A percentile compares a stretch with the other conserved stretches of the same genome.
phyloP scores from a whole-genome alignment of 495 filamentous ascomycete species.

The Cercophora scortea region DNA sequence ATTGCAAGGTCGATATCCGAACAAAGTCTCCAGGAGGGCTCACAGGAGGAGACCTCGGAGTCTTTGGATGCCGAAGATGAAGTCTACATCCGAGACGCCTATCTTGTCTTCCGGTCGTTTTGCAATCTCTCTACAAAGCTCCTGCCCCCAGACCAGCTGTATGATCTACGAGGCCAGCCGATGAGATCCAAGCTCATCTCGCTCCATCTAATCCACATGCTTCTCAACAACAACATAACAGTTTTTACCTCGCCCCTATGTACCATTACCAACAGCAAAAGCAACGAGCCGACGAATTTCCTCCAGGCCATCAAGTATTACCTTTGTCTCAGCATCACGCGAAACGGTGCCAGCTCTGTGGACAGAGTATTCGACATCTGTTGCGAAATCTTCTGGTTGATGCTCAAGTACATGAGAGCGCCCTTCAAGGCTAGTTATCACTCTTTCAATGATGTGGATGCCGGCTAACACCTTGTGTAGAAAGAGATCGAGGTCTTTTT shows the following conservation, averaged over 20 bases:
- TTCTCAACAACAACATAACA: slow-evolving; percentile 81
- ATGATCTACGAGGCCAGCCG: slow-evolving; percentile 84
- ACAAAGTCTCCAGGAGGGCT: slow-evolving; percentile 38
- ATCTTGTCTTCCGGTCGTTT: slow-evolving; percentile 92
- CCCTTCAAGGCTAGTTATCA: slow-evolving; percentile 70
- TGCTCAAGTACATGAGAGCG: slow-evolving; percentile 87
- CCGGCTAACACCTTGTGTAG: slow-evolving; percentile 30
- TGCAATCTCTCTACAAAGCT: slow-evolving; percentile 95
- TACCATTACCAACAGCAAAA: slow-evolving; percentile 81
- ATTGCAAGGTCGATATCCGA: slow-evolving; percentile 51
- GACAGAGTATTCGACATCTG: slow-evolving; percentile 88
- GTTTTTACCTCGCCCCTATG: slow-evolving; percentile 85
- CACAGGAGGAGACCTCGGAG: slow-evolving; percentile 50
- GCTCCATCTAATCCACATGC: slow-evolving; percentile 85
- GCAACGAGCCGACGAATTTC: slow-evolving; percentile 77
- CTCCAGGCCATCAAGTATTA: slow-evolving; percentile 96
- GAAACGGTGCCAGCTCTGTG: slow-evolving; percentile 90
- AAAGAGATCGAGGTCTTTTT: slow-evolving; percentile 98
- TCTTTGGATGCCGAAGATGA: slow-evolving; percentile 82
- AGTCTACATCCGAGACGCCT: slow-evolving; percentile 92
- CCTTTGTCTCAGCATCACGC: slow-evolving; percentile 83
- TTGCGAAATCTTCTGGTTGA: slow-evolving; percentile 97
- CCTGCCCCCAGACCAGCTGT: slow-evolving; percentile 78
- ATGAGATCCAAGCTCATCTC: slow-evolving; percentile 98
- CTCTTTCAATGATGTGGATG: background rate